These are phyloP conservation scores for Rhizopus sp. DNA, from an alignment of 371 early-diverging fungal genomes.

Conservation along the genomic window DNA sequence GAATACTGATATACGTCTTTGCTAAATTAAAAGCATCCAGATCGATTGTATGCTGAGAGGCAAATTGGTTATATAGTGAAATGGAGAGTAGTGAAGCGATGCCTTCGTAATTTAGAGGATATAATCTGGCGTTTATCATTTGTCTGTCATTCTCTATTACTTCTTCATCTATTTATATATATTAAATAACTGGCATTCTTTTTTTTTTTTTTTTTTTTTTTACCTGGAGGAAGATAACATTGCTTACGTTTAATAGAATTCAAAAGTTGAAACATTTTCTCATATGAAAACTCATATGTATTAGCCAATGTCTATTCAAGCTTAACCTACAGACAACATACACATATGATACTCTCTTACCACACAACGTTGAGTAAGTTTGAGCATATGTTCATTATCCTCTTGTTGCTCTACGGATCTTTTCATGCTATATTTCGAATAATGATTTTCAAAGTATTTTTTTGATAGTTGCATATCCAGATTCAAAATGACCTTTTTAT, in stretches of 20 bases:
- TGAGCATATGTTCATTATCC: neutral
- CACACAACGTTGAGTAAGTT: conserved; percentile 9
- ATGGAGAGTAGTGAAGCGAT: conserved; percentile 14
- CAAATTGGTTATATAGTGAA: conserved; percentile 11
- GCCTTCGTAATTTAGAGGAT: conserved; percentile 16
- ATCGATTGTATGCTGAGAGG: neutral
- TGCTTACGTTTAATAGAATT: neutral
- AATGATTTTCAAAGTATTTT: conserved; percentile 13
- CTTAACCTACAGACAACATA: no score
- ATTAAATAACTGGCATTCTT: neutral
- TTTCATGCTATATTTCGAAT: conserved; percentile 8
- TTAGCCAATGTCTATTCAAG: conserved; percentile 8
- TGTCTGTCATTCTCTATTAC: conserved; percentile 17
- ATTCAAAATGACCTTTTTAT: conserved; percentile 20
- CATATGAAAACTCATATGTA: conserved; percentile 7
- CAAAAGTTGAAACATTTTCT: conserved; percentile 9
- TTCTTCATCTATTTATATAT: conserved; percentile 7
- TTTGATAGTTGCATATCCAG: conserved; percentile 22
- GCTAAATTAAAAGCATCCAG: conserved; percentile 1
- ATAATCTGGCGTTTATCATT: conserved; percentile 21
- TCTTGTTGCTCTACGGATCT: neutral
- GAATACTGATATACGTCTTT: conserved; percentile 18
- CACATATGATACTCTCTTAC: conserved; percentile 4
- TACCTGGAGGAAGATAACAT: no score
- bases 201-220: no score